Percentiles rank a stretch among this genome's conserved stretches.
Conservation (phyloP, 2,329 filamentous ascomycete species). For the Fusarium devonianum region DNA sequence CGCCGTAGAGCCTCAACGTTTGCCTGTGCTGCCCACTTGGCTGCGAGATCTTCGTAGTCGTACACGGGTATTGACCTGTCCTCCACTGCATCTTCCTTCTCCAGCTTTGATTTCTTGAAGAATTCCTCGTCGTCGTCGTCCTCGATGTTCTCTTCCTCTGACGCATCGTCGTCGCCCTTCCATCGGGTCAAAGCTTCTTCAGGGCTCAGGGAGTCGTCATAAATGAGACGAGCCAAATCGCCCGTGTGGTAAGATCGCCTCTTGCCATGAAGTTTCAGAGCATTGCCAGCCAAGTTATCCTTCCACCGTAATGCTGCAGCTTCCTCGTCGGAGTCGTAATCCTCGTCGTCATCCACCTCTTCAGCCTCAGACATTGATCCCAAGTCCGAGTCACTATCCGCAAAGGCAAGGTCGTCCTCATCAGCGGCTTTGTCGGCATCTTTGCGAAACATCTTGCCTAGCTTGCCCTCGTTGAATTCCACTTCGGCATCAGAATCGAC, state of each 20-base stretch:
- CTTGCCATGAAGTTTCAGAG: constrained; percentile 73
- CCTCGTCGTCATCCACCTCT: constrained; percentile 58
- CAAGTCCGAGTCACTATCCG: constrained; percentile 95
- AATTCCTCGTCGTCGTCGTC: constrained; percentile 68
- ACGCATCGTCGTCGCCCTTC: constrained; percentile 70
- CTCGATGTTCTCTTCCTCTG: constrained; percentile 65
- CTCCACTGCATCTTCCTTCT: constrained; percentile 76
- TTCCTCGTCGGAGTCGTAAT: constrained; percentile 69
- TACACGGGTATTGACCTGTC: constrained; percentile 81
- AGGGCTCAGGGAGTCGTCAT: constrained; percentile 80
- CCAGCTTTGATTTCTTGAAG: constrained; percentile 68
- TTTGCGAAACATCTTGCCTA: constrained; percentile 68
- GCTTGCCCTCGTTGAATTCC: constrained; percentile 65
- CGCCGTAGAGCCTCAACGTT: constrained; percentile 76
- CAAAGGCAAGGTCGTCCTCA: constrained; percentile 83
- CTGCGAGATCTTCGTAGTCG: constrained; percentile 80
- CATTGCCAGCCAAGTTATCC: constrained; percentile 79
- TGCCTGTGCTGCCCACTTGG: constrained; percentile 84
- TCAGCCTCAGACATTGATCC: constrained; percentile 76
- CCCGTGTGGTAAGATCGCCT: constrained; percentile 77
- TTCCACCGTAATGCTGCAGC: constrained; percentile 85
- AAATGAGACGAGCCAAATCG: constrained; percentile 87
- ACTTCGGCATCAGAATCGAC: constrained; percentile 60
- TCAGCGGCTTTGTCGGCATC: constrained; percentile 58
- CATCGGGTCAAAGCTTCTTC: constrained; percentile 79